Evolutionary conservation across 2,329 filamentous ascomycete genomes (phyloP).

Genomic region (Arthroderma sp.): DNA sequence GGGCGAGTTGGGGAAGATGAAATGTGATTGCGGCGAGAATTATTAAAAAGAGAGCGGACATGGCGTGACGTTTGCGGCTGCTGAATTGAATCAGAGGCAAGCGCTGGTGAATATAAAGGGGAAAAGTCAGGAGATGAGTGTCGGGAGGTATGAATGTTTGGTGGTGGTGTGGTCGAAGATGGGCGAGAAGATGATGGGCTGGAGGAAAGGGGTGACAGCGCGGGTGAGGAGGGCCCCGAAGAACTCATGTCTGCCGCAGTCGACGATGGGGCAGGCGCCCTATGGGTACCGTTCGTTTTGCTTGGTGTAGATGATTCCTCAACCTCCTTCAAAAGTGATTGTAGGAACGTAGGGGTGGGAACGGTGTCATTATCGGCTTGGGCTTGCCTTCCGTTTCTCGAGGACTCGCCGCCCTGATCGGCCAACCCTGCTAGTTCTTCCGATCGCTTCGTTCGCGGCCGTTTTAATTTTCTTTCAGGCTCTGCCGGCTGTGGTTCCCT

Average conservation of each 20-base stretch:
- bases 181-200: conserved; percentile 55
- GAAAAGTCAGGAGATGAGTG: conserved; percentile 66
- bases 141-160: conserved; percentile 38
- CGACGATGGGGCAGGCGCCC: conserved; percentile 20
- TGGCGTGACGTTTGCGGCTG: conserved; percentile 11
- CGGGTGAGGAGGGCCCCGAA: conserved; percentile 13
- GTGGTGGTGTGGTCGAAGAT: conserved; percentile 56
- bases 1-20: conserved; percentile 57
- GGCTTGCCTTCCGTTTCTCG: conserved; percentile 21
- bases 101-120: conserved; percentile 43
- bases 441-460: conserved; percentile 64
- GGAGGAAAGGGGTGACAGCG: conserved; percentile 36
- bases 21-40: conserved; percentile 36
- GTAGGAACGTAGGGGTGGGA: conserved; percentile 58
- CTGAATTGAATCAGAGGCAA: conserved; percentile 7
- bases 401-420: conserved; percentile 23
- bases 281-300: conserved; percentile 18
- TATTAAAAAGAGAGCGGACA: conserved; percentile 33
- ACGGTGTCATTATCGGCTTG: conserved; percentile 12
- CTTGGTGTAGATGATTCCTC: conserved; percentile 40
- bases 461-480: conserved; percentile 72
- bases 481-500: conserved; percentile 51
- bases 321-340: conserved; percentile 77
- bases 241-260: conserved; percentile 24
- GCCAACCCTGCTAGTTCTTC: conserved; percentile 34